Base-by-base conservation (phyloP, 768 basidiomycete genomes). In the Coprinellus micaceus region DNA sequence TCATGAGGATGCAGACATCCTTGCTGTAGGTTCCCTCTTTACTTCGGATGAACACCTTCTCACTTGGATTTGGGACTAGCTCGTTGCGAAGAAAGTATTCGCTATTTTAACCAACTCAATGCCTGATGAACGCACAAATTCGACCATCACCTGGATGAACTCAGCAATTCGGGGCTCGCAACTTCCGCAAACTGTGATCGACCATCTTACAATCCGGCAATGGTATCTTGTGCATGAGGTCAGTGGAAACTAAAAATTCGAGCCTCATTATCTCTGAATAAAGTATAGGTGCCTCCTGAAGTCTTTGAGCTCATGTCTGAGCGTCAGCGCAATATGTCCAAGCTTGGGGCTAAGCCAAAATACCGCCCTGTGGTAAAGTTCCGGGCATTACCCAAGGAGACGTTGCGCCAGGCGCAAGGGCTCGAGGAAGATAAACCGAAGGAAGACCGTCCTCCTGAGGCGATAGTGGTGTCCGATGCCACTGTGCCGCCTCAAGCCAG, bases 61-160 rank as follows among this genome's bases (percentile, higher is more conserved):
- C 9, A 17, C 17, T 37, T 17, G 9, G 36, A 37, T 37, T 17
- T 17, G 22, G 41, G 6, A 43, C 15, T 19, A 43, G 67, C 28
- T 33, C 21, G 60, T 68, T 13, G 63, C 60, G 25, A 53, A 64
- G 28, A 56, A 56, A 17, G n/a, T 68, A 10, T 67, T 64, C 40
- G 61, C 66, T 1, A 54, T 60, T 15, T 58, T 63, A 10, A 57
- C 63, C 47, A 69, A 68, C 51, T 69, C 64, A 9, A 70, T 70
- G 67, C 53, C 64, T 6, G 66, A 70, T 54, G 67, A 69, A 52
- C 58, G 58, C 19, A 69, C 50, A 25, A 53, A 54, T 17, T 60
- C 57, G 11, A 51, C 52, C 7, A 57, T 60, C 11, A 58, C 48
- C 6, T 68, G 63, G 64, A 56, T 69, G 33, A 70, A 69, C 49